Percentiles rank a stretch among this genome's conserved stretches.
phyloP scores from a whole-genome alignment of 257 asterid species.

The Galeopsis tetrahit region DNA sequence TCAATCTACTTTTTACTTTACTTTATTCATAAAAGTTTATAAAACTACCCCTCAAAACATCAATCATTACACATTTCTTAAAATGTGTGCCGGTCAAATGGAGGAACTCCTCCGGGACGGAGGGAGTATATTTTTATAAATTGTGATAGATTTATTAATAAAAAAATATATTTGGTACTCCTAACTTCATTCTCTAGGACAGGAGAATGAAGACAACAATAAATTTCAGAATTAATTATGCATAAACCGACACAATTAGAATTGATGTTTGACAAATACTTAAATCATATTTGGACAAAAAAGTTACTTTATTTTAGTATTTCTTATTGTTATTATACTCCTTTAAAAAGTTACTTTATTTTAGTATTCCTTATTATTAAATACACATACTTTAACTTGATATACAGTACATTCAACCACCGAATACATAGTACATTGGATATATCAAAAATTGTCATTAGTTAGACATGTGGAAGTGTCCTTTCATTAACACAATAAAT shows the following conservation, averaged over 20 bases:
- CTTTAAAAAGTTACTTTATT: not conserved
- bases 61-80: too few relatives aligned
- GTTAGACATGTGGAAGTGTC: slow-evolving; percentile 35
- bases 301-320: not conserved
- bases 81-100: too few relatives aligned
- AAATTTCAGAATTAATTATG: not conserved
- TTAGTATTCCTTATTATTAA: not conserved
- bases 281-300: not conserved
- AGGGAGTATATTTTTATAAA: not conserved
- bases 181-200: not conserved
- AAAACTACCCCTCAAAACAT: too few relatives aligned
- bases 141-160: not conserved
- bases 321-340: not conserved
- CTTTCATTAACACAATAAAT: not conserved
- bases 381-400: not conserved
- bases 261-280: not conserved
- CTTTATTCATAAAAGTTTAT: too few relatives aligned
- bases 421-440: not conserved
- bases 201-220: not conserved
- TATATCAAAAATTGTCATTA: not conserved
- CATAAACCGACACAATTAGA: not conserved
- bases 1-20: too few relatives aligned
- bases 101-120: too few relatives aligned
- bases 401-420: not conserved
- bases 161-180: not conserved